A percentile compares a stretch with the other conserved stretches of the same genome.
Conservation (phyloP, 2,329 filamentous ascomycete genomes). For the Orbilia ellipsospora region DNA sequence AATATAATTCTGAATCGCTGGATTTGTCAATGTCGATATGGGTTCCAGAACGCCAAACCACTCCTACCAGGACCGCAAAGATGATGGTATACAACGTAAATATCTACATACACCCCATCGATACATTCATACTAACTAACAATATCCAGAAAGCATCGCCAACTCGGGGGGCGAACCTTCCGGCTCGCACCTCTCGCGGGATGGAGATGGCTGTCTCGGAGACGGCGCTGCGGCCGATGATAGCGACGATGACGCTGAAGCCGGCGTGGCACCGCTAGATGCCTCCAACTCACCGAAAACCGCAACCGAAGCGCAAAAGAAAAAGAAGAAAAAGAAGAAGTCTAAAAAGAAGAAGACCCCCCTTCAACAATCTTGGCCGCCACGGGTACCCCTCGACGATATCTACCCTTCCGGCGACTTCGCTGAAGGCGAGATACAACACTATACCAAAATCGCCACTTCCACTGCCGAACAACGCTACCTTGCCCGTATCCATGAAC, state of each 20-base stretch:
- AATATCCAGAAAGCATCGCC: neutral
- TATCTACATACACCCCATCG: neutral
- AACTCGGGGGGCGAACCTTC: conserved; percentile 26
- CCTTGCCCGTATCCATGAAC: conserved; percentile 78
- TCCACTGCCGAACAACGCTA: conserved; percentile 84
- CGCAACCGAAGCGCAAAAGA: conserved; percentile 71
- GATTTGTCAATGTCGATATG: conserved; percentile 45
- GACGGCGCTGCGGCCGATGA: conserved; percentile 34
- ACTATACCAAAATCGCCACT: conserved; percentile 76
- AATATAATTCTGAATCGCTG: conserved; percentile 6
- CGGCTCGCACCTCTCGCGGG: conserved; percentile 41
- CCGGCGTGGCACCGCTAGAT: conserved; percentile 14
- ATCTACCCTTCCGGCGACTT: conserved; percentile 79
- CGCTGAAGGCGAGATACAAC: conserved; percentile 78
- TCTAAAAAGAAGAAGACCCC: conserved; percentile 76
- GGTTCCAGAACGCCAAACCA: conserved; percentile 41
- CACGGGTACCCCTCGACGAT: conserved; percentile 74
- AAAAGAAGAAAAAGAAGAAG: conserved; percentile 84
- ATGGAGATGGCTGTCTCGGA: conserved; percentile 44
- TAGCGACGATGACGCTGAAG: conserved; percentile 28
- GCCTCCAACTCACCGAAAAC: neutral
- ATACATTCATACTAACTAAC: conserved; percentile 15
- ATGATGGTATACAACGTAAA: conserved; percentile 23
- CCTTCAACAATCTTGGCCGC: conserved; percentile 74
- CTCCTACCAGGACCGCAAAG: conserved; percentile 10